A percentile compares a stretch with the other conserved stretches of the same genome.
phyloP scores from a whole-genome alignment of 2,329 filamentous ascomycete genomes.

The Sphaerulina musiva region DNA sequence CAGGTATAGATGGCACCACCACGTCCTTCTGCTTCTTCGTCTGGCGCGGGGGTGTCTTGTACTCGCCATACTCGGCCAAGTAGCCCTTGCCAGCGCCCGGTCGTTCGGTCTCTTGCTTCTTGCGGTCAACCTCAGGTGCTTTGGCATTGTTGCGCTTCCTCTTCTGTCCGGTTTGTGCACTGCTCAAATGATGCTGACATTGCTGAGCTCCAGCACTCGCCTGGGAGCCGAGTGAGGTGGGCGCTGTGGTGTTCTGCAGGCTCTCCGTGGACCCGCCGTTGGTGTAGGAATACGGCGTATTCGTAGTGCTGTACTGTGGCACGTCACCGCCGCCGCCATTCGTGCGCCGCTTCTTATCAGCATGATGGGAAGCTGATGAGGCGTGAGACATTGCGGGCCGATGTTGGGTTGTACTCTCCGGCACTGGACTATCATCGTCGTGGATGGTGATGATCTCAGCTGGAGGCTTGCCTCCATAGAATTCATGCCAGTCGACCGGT shows the following conservation, averaged over 20 bases:
- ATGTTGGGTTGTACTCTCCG: slow-evolving; percentile 20
- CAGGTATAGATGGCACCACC: slow-evolving; percentile 52
- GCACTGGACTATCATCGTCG: slow-evolving; percentile 38
- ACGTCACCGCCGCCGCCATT: slow-evolving; percentile 32
- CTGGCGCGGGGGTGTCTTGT: slow-evolving; percentile 79
- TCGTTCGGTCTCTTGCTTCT: slow-evolving; percentile 29
- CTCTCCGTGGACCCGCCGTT: slow-evolving; percentile 51
- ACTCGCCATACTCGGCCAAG: slow-evolving; percentile 49
- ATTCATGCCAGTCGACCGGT: slow-evolving; percentile 35
- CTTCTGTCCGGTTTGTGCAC: slow-evolving; percentile 67
- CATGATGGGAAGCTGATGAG: slow-evolving; percentile 44
- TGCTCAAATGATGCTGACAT: slow-evolving; percentile 55
- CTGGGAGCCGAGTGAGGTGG: slow-evolving; percentile 70
- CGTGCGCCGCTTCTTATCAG: slow-evolving; percentile 69
- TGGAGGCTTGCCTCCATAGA: slow-evolving; percentile 36
- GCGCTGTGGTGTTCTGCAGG: slow-evolving; percentile 67
- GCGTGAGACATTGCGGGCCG: slow-evolving; percentile 20
- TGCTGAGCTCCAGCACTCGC: slow-evolving; percentile 44
- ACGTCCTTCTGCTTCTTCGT: slow-evolving; percentile 75
- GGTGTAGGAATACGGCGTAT: slow-evolving; percentile 66
- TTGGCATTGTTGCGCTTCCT: slow-evolving; percentile 64
- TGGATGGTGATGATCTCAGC: slow-evolving; percentile 50
- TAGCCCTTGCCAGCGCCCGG: slow-evolving; percentile 28
- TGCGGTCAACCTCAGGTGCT: slow-evolving; percentile 26
- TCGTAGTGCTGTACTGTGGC: slow-evolving; percentile 36